Evolutionary conservation across 2,329 filamentous ascomycete genomes (phyloP), one percentile per base, ranked within the genome.

Genomic region (Dothiorella sarmentorum): DNA sequence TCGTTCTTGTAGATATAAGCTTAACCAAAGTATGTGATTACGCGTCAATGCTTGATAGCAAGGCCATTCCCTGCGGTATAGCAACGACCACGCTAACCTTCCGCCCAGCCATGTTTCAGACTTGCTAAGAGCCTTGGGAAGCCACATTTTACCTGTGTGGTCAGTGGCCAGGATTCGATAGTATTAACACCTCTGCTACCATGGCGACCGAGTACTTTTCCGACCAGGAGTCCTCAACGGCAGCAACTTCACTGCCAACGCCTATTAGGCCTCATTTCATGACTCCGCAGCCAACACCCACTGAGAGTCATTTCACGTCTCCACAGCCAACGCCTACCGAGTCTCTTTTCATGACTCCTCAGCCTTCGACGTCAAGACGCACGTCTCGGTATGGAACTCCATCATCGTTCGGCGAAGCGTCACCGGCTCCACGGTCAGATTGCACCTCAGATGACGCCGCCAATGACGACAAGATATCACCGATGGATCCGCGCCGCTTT

Each of bases 401-500:
- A 18, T 53, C 49, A 13, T 53, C 57, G n/a, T 3, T 22, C 7
- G 47, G 89, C 29, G 85, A 90, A 38, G 83, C 84, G 1, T 53
- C 49, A 15, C 80, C 84, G 33, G 81, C 82, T 1, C 88, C 89
- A 1, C 85, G 87, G 31, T 73, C 78, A 20, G 84, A 65, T 78
- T 64, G 62, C 24, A 61, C 62, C 29, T 60, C 63, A 2, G 65
- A 80, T 60, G 86, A 90, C 69, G 73, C 84, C 22, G 75, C 78
- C 20, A 82, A 76, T 57, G 85, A 93, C 63, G 88, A 93, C 62
- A 84, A 78, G 43, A 85, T 91, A 31, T 85, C 84, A 2, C 85
- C 91, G 20, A 79, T 97, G 27, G 94, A 99, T 69, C 91, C 94
- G 3, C 85, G 93, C 58, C 85, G 94, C 35, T 97, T 99, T 69